A percentile compares a stretch with the other conserved stretches of the same genome.
Evolutionary conservation across 805 yeast genomes (phyloP).

Genomic region (Saccharomycopsis sp.): DNA sequence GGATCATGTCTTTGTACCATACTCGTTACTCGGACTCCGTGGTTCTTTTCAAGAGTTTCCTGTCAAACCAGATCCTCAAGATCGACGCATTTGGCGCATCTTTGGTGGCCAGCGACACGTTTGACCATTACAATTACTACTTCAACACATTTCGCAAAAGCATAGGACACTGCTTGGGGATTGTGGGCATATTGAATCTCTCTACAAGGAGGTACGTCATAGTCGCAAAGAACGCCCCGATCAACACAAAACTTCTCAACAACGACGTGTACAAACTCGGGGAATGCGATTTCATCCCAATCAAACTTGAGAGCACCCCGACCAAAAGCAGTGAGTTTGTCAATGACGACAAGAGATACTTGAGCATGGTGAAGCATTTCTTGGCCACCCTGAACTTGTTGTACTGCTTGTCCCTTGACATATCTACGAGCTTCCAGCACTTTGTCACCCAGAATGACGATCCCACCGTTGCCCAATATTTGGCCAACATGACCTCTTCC

Average conservation of each 20-base stretch:
- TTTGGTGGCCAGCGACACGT: neutral
- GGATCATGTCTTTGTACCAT: too few species aligned
- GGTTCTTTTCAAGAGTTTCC: slow-evolving; percentile 11
- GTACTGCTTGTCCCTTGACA: slow-evolving; percentile 66
- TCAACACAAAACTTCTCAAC: slow-evolving; percentile 3
- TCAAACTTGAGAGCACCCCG: slow-evolving; percentile 1
- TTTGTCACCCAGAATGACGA: slow-evolving; percentile 25
- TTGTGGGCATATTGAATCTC: slow-evolving; percentile 15
- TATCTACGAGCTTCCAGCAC: slow-evolving; percentile 71
- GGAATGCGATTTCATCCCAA: slow-evolving; percentile 15
- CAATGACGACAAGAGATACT: slow-evolving; percentile 14
- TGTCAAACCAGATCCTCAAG: slow-evolving; percentile 5
- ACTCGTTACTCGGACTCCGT: slow-evolving; percentile 17
- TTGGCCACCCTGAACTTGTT: slow-evolving; percentile 58
- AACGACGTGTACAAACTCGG: slow-evolving; percentile 11
- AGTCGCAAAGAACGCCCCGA: slow-evolving; percentile 2
- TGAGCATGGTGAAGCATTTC: slow-evolving; percentile 53
- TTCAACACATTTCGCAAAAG: slow-evolving; percentile 12
- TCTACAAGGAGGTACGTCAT: slow-evolving; percentile 8
- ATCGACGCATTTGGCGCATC: slow-evolving; percentile 15
- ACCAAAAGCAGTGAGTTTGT: neutral
- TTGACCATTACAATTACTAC: slow-evolving; percentile 15
- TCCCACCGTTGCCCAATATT: slow-evolving; percentile 26
- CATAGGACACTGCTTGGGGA: slow-evolving; percentile 17
- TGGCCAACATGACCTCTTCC: slow-evolving; percentile 5